phyloP scores from a whole-genome alignment of 2,329 filamentous ascomycete species.

The Scedosporium minutisporum region DNA sequence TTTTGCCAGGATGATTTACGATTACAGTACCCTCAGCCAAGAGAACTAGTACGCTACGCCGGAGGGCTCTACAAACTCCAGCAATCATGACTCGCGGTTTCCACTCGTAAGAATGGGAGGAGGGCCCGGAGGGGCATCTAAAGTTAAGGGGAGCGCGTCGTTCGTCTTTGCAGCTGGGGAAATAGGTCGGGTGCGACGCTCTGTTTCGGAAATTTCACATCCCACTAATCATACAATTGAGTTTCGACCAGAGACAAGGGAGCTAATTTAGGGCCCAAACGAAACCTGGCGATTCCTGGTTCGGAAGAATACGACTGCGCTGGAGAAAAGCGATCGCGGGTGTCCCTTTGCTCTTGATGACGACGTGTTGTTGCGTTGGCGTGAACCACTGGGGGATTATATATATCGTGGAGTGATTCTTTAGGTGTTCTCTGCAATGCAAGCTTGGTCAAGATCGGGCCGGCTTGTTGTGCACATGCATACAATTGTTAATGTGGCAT shows the following conservation, averaged over 20 bases:
- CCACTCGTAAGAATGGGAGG: neutral
- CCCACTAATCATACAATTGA: neutral
- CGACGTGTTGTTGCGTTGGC: neutral
- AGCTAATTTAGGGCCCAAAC: neutral
- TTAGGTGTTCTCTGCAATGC: neutral
- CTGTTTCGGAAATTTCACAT: neutral
- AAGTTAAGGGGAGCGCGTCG: no score
- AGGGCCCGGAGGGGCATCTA: neutral
- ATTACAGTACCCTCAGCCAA: neutral
- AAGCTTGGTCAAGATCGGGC: neutral
- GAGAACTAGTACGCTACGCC: neutral
- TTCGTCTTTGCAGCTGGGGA: neutral
- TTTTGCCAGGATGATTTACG: no score
- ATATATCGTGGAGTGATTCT: neutral
- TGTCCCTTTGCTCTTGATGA: neutral
- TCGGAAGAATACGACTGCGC: neutral
- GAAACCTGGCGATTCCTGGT: neutral
- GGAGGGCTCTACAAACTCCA: neutral
- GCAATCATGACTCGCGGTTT: neutral
- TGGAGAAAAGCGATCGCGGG: neutral
- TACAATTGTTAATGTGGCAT: neutral
- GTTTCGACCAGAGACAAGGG: neutral
- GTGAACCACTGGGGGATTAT: neutral
- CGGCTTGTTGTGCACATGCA: neutral
- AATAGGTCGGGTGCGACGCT: neutral